phyloP scores from a whole-genome alignment of 495 filamentous ascomycete genomes.

The Letharia lupina region DNA sequence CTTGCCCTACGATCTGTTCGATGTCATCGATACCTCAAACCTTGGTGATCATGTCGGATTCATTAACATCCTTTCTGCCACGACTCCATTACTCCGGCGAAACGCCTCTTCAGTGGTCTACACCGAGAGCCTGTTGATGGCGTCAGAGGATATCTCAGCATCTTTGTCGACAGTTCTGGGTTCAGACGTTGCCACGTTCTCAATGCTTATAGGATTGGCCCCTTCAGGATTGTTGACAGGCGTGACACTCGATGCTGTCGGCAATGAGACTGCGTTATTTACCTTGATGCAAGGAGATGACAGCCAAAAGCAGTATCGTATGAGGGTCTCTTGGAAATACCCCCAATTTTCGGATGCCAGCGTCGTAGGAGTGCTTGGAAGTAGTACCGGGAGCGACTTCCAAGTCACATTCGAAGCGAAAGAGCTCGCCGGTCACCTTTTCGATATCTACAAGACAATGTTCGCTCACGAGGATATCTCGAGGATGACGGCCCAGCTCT shows the following conservation, averaged over 20 bases:
- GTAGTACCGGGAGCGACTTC: conserved; percentile 15
- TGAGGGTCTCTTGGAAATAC: conserved; percentile 23
- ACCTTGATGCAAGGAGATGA: neutral
- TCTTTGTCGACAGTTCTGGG: conserved; percentile 31
- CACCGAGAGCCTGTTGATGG: conserved; percentile 34
- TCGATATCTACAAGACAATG: conserved; percentile 36
- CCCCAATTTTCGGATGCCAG: conserved; percentile 24
- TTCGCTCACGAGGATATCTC: conserved; percentile 33
- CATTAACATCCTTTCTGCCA: conserved; percentile 42
- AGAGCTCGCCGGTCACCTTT: conserved; percentile 33
- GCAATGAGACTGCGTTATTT: conserved; percentile 11
- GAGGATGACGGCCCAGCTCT: conserved; percentile 15
- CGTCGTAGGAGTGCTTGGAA: conserved; percentile 19
- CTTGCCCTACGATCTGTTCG: conserved; percentile 28
- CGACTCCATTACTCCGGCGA: conserved; percentile 38
- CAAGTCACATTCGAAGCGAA: conserved; percentile 24
- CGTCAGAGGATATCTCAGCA: conserved; percentile 14
- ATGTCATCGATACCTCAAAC: conserved; percentile 53
- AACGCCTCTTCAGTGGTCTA: conserved; percentile 37
- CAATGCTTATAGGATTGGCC: conserved; percentile 39
- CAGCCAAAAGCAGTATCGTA: conserved; percentile 13
- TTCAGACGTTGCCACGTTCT: conserved; percentile 39
- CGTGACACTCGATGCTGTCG: conserved; percentile 14
- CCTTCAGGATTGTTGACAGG: conserved; percentile 46
- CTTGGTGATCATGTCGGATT: conserved; percentile 41